Conservation (phyloP, 768 basidiomycete genomes). For the Ephemerocybe angulata region DNA sequence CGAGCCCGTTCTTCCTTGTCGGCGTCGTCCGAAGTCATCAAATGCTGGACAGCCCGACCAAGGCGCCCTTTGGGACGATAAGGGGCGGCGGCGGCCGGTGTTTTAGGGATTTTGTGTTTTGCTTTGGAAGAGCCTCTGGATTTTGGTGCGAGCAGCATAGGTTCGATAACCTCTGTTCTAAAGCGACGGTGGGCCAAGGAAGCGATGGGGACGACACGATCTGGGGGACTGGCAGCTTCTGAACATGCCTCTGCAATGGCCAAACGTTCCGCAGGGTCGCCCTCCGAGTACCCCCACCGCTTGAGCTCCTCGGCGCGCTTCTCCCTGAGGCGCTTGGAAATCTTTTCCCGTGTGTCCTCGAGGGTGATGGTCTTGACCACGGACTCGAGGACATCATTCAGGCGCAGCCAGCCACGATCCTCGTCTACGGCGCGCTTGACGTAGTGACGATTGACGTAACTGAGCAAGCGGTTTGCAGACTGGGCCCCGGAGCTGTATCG, state of each 20-base stretch:
- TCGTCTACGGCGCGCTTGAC: constrained; percentile 76
- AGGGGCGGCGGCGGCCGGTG: constrained; percentile 33
- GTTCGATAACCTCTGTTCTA: constrained; percentile 69
- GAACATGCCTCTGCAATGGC: constrained; percentile 64
- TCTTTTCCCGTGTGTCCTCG: constrained; percentile 57
- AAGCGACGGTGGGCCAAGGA: constrained; percentile 70
- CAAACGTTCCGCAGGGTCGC: constrained; percentile 43
- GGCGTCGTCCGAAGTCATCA: constrained; percentile 52
- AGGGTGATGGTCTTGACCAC: constrained; percentile 48
- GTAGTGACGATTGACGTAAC: constrained; percentile 76
- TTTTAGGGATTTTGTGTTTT: constrained; percentile 47
- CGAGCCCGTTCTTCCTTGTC: constrained; percentile 43
- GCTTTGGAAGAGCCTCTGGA: constrained; percentile 50
- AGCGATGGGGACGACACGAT: constrained; percentile 61
- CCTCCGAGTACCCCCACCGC: constrained; percentile 66
- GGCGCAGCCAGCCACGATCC: constrained; percentile 72
- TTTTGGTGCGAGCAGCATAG: constrained; percentile 65
- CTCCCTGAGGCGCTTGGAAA: constrained; percentile 56
- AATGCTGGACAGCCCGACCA: constrained; percentile 61
- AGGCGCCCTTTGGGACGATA: constrained; percentile 61
- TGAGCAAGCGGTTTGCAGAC: constrained; percentile 68
- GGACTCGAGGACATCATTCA: constrained; percentile 61
- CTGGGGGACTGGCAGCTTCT: constrained; percentile 66
- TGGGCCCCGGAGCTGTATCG: constrained; percentile 66
- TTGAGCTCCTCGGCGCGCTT: constrained; percentile 58